Base-by-base conservation (phyloP, 345 rosid species). In the Cardamine chenopodiifolia region DNA sequence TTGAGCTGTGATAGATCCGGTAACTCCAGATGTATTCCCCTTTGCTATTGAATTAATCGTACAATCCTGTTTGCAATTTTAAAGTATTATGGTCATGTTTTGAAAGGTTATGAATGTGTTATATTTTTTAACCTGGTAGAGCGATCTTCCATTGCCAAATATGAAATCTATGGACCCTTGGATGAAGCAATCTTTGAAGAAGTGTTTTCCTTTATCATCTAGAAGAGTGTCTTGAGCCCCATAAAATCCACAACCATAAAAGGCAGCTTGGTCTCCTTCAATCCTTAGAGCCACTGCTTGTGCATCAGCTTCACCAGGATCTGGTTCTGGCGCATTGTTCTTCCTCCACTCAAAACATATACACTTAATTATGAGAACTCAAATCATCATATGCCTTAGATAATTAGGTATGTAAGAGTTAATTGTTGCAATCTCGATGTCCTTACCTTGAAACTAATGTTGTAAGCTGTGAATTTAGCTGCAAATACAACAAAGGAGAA, bases 181-280 rank as follows among this genome's bases (percentile, higher is more conserved):
- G 1, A 93, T 86, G 83, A 90, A 89, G 44, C 96, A 90, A 9
- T 81, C 86, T 70, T 79, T 83, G 68, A 77, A 93, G 68, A 84
- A 93, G 73, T 93, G 98, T 54, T 85, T 85, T 14, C 97, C 98
- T 10, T 42, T 69, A 67, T 89, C 86, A 50, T 93, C 98, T 74
- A 79, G 81, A 62, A 92, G 95, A 0, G 98, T 92, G 78, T 93
- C 98, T 86, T 93, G 98, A 9, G 92, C 88, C 62, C 98, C 92
- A 44, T 79, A 90, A 68, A 93, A 89, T 50, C 98, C 97, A 72
- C 97, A 93, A 0, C 87, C 82, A 29, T 85, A 89, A 72, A 93
- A 89, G 0, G 97, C 96, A 20, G 89, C 86, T 73, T 85, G 87
- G 63, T 93, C 96, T 7, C 93, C 97, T 22, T 80, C 86, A 26